Base-by-base conservation (phyloP, 208 protist species). In the Trichomonas tenax region DNA sequence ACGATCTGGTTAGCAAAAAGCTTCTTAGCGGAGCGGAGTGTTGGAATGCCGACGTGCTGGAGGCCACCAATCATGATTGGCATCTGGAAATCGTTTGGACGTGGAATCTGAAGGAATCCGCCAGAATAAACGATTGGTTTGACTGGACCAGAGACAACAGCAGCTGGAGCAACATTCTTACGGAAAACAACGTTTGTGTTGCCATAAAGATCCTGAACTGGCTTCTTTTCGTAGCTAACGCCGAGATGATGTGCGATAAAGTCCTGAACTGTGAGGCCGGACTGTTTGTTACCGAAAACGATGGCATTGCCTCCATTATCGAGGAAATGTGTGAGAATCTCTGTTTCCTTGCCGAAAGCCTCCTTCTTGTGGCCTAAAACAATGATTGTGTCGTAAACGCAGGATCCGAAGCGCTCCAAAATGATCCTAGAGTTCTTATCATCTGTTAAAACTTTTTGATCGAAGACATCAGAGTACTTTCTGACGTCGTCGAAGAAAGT, bases 21-120 rank as follows among this genome's bases (percentile, higher is more conserved):
- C 38, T 89, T 89, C 58, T 72, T 72, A 21, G 26, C 8, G 58
- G 58, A 8, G 58, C 58, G 58, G 58, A 72, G 8, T 40, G 81
- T 6, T 41, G 26, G 26, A 84, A 84, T 40, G 31, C 34, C 34
- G 15, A 84, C 11, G 31, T 93, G 86, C n/a, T 93, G 40, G 38
- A 93, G 86, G 40, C 86, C 86, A 51, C 86, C 86, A 38, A 93
- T 36, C 11, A 93, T 44, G 31, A 93, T 51, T 58, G 86, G 86
- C 40, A 93, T 48, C 26, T 44, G 40, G 86, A 93, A 93, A 93
- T 93, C 86, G 31, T 93, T 93, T 93, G 86, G 86, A 51, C 86
- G 86, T 0, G 23, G 17, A 38, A 93, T 93, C 6, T 15, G n/a
- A 38, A 44, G 8, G 44, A 40, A 93, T 34, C 86, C 86, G 36